phyloP scores from a whole-genome alignment of 2,329 filamentous ascomycete genomes.

The Talaromyces funiculosus region DNA sequence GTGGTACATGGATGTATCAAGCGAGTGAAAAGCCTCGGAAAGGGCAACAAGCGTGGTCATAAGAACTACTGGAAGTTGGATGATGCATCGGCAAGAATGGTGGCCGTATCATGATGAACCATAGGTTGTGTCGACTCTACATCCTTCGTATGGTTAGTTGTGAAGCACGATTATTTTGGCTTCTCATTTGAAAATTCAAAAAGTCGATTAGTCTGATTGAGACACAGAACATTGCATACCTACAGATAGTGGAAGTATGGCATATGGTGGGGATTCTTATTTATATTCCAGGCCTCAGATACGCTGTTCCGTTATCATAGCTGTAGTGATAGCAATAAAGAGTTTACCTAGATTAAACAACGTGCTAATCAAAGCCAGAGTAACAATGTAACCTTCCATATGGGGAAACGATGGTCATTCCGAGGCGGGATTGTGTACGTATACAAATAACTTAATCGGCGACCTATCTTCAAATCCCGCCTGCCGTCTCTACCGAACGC shows the following conservation, averaged over 20 bases:
- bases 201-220: too few species aligned
- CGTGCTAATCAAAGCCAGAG: not conserved
- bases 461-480: too few species aligned
- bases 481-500: too few species aligned
- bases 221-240: too few species aligned
- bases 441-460: not conserved
- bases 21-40: not conserved
- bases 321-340: not conserved
- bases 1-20: not conserved
- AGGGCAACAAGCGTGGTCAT: not conserved
- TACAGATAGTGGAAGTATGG: too few species aligned
- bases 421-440: not conserved
- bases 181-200: too few species aligned
- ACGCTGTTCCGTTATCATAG: not conserved
- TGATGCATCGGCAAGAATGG: not conserved
- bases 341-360: not conserved
- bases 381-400: constrained; percentile 3
- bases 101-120: not conserved
- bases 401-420: constrained; percentile 3
- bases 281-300: not conserved
- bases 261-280: not conserved
- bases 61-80: not conserved
- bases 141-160: too few species aligned
- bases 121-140: too few species aligned
- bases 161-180: too few species aligned